phyloP scores from a whole-genome alignment of 2,329 filamentous ascomycete species.

The Epicoccum sorghinum region DNA sequence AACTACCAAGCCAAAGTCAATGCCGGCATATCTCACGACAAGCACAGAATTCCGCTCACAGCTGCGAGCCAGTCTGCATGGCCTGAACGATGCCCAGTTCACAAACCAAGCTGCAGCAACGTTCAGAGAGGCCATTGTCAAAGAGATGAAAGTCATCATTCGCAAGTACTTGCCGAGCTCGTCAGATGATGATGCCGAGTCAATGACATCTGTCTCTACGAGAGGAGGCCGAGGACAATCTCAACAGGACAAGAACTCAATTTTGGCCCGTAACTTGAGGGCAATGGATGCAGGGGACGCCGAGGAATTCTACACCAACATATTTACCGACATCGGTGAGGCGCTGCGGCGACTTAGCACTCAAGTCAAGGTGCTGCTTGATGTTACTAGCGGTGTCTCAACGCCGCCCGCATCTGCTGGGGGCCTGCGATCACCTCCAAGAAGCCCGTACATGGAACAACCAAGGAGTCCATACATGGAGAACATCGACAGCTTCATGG shows the following conservation, averaged over 20 bases:
- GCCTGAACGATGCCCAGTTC: conserved; percentile 81
- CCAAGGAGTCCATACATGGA: conserved; percentile 53
- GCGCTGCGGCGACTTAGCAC: conserved; percentile 83
- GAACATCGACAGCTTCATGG: conserved; percentile 51
- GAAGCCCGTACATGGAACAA: conserved; percentile 46
- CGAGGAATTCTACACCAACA: conserved; percentile 78
- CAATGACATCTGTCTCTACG: conserved; percentile 84
- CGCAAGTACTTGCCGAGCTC: conserved; percentile 87
- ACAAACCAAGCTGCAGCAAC: conserved; percentile 80
- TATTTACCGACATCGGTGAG: conserved; percentile 89
- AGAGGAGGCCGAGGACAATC: conserved; percentile 68
- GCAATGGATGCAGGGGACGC: conserved; percentile 83
- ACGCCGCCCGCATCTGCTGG: conserved; percentile 49
- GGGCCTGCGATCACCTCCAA: conserved; percentile 54
- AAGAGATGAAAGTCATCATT: conserved; percentile 86
- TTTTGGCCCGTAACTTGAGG: conserved; percentile 85
- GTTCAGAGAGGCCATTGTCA: conserved; percentile 82
- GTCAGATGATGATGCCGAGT: conserved; percentile 91
- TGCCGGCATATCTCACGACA: conserved; percentile 79
- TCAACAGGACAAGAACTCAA: conserved; percentile 87
- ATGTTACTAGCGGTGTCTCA: conserved; percentile 80
- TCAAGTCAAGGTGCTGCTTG: conserved; percentile 92
- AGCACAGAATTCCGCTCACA: conserved; percentile 73
- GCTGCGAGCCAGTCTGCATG: conserved; percentile 73
- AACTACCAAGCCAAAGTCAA: conserved; percentile 66